These are phyloP conservation scores for Aspergillus felis DNA, from an alignment of 2,329 filamentous ascomycete species.

Conservation along the genomic window DNA sequence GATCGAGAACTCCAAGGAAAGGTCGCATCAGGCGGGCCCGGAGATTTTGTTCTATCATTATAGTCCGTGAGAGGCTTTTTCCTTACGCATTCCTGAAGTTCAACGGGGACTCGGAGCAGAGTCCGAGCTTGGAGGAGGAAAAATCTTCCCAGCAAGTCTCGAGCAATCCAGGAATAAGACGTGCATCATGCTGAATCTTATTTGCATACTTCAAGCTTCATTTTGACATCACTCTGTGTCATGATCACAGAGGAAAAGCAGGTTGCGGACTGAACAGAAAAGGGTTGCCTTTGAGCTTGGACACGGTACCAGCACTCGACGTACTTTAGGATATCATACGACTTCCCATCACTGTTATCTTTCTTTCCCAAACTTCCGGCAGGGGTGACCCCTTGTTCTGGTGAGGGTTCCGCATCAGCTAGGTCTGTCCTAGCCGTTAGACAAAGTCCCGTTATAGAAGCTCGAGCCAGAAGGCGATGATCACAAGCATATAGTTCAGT, in stretches of 20 bases:
- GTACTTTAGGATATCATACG: background rate
- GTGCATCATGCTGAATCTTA: background rate
- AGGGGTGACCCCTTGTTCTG: background rate
- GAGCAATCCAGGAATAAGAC: background rate
- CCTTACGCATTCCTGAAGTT: conserved; percentile 14
- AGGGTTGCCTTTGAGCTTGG: background rate
- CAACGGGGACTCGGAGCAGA: background rate
- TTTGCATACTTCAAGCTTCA: background rate
- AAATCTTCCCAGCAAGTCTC: background rate
- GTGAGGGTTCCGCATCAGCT: background rate
- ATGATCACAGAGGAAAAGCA: background rate
- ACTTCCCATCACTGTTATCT: background rate
- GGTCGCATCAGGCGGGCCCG: conserved; percentile 6
- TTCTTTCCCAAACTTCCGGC: background rate
- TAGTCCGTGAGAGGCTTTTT: conserved; percentile 10
- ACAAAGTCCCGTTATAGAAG: background rate
- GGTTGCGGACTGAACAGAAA: background rate
- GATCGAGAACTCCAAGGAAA: conserved; percentile 9
- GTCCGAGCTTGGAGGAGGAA: background rate
- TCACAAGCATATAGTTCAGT: background rate
- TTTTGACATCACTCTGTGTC: background rate
- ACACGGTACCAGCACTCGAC: background rate
- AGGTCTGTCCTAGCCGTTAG: background rate
- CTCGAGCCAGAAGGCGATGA: background rate
- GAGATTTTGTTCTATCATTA: conserved; percentile 13